Percentiles rank a stretch among this genome's conserved stretches.
Evolutionary conservation across 192 early-diverging fungal genomes (phyloP).

Genomic region (Paraglomus occultum): DNA sequence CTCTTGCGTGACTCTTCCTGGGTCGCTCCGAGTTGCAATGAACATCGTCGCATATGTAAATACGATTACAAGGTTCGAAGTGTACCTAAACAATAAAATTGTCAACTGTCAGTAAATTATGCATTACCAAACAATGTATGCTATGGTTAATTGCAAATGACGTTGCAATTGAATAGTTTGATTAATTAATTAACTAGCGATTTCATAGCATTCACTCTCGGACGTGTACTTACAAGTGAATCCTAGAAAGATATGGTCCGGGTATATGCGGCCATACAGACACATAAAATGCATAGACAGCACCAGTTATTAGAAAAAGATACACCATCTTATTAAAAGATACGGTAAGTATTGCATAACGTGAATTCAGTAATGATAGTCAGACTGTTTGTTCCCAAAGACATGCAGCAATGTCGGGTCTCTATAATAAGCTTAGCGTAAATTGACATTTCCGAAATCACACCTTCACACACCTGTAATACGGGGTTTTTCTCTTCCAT

Average conservation of each 20-base stretch:
- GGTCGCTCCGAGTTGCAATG: constrained; percentile 44
- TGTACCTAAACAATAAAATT: constrained; percentile 29
- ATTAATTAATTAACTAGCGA: too few species aligned
- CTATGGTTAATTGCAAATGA: too few species aligned
- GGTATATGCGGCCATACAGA: constrained; percentile 36
- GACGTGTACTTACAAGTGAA: constrained; percentile 36
- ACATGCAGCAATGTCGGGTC: too few species aligned
- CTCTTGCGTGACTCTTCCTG: constrained; percentile 43
- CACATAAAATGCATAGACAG: constrained; percentile 30
- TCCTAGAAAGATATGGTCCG: constrained; percentile 32
- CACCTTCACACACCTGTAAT: neutral
- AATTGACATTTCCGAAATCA: too few species aligned
- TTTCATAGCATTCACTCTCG: too few species aligned
- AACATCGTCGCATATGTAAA: constrained; percentile 48
- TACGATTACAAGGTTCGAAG: constrained; percentile 42
- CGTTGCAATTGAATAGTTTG: too few species aligned
- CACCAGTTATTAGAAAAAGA: constrained; percentile 27
- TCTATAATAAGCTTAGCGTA: too few species aligned
- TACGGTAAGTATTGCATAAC: too few species aligned
- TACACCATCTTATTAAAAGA: constrained; percentile 35
- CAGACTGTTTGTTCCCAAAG: too few species aligned
- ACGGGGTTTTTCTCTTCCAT: constrained; percentile 21
- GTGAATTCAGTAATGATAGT: neutral
- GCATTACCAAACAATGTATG: too few species aligned
- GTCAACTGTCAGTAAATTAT: neutral